Percentiles rank a stretch among this genome's conserved stretches.
Conservation (phyloP, 257 asterid species). For the Nicotiana noctiflora region DNA sequence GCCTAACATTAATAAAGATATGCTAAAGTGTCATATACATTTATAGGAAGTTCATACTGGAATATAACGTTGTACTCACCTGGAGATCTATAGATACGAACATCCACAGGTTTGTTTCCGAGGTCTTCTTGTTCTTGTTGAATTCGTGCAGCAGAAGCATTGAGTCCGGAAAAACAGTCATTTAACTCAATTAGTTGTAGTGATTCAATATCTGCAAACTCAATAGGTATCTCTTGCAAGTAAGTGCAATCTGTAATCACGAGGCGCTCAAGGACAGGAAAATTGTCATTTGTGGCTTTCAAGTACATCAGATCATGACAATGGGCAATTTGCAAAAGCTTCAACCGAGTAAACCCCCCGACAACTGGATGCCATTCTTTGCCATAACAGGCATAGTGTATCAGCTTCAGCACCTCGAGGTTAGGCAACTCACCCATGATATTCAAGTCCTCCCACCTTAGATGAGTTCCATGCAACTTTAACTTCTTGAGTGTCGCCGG, state of each 20-base stretch:
- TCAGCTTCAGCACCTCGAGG: neutral
- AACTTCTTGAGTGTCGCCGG: slow-evolving; percentile 15
- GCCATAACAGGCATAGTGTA: neutral
- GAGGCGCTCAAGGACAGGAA: neutral
- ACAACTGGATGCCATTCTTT: neutral
- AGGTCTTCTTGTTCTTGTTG: neutral
- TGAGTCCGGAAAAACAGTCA: neutral
- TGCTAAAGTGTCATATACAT: no score
- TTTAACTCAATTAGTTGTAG: neutral
- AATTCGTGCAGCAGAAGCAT: neutral
- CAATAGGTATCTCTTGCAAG: neutral
- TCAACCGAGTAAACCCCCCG: neutral
- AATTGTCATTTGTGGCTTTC: neutral
- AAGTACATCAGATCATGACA: neutral
- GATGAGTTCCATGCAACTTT: neutral
- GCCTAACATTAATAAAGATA: no score
- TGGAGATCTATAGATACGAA: neutral
- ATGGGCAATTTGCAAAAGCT: neutral
- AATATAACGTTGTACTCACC: neutral
- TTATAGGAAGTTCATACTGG: no score
- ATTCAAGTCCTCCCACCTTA: neutral
- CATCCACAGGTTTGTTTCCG: neutral
- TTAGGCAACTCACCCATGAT: neutral
- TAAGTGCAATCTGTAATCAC: accelerated
- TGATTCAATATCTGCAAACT: neutral